Evolutionary conservation across 768 basidiomycete species (phyloP), one percentile per base, ranked within the genome.

Genomic region (Daedaleopsis nitida): DNA sequence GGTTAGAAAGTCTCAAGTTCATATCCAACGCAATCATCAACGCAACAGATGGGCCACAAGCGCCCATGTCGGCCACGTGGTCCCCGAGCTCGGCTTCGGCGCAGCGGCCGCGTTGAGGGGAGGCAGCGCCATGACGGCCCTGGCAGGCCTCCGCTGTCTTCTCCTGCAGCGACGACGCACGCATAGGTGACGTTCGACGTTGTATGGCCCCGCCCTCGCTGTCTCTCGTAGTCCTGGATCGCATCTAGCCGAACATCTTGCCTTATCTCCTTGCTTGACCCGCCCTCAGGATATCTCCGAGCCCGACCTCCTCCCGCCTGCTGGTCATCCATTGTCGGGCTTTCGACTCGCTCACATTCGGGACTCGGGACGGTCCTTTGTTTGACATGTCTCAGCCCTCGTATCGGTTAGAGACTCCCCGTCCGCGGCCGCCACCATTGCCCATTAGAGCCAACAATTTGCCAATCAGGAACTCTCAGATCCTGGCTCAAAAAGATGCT

Each of bases 351-450:
- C 27, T 47, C 53, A 58, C 59, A 60, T 32, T 32, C 51, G 37
- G 24, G 48, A 27, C 11, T 32, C 51, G 37, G 24, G 48, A 27
- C 11, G 38, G 34, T 52, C 53, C 43, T 57, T 63, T 60, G 60
- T 59, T 38, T 16, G 72, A 63, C 63, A 86, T 88, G 87, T 85
- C 85, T 57, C 77, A 78, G 62, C 76, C 86, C 27, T 85, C 83
- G 16, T 87, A 89, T 76, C 82, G 82, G 64, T 77, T 91, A 48
- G 83, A 90, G 72, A 78, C 85, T 0, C 81, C 87, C 38, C 84
- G 86, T 42, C 77, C 86, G 21, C 82, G 86, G 49, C 87, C 86
- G 14, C 78, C 86, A 6, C 86, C 88, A 11, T 74, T 89, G 59
- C 82, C 72, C 45, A 63, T 71, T 54, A 52, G 82, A 59, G 81